These are phyloP conservation scores for Apophysomyces elegans DNA, from an alignment of 371 early-diverging fungal genomes.

Conservation along the genomic window DNA sequence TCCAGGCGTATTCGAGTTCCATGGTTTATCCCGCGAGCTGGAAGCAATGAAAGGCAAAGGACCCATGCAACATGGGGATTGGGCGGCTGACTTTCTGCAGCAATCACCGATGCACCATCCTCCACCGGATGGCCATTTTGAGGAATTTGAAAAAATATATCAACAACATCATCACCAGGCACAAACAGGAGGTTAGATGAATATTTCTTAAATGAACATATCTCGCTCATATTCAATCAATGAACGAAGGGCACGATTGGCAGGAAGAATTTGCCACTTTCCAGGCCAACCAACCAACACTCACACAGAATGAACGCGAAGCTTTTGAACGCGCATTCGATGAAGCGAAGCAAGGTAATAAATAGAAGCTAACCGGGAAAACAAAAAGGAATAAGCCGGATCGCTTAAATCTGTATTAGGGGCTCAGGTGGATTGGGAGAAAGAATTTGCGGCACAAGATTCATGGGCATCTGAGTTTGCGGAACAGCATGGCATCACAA, in stretches of 20 bases:
- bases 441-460: constrained; percentile 57
- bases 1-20: constrained; percentile 56
- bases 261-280: constrained; percentile 47
- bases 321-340: constrained; percentile 83
- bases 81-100: constrained; percentile 75
- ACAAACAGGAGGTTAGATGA: background rate
- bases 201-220: too few relatives aligned
- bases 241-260: constrained; percentile 37
- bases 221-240: background rate
- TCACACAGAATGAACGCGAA: constrained; percentile 50
- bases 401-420: constrained; percentile 12
- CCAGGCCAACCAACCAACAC: constrained; percentile 27
- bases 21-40: constrained; percentile 60
- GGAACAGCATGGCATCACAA: constrained; percentile 25
- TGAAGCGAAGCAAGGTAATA: constrained; percentile 61
- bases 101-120: constrained; percentile 41
- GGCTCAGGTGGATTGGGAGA: constrained; percentile 48
- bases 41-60: constrained; percentile 44
- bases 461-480: constrained; percentile 62
- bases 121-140: constrained; percentile 41
- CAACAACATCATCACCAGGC: constrained; percentile 29
- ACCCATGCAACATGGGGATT: constrained; percentile 38
- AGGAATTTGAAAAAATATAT: constrained; percentile 69
- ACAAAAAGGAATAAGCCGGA: background rate
- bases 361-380: background rate